Conservation (phyloP, 768 basidiomycete species). For the Hericium coralloides region DNA sequence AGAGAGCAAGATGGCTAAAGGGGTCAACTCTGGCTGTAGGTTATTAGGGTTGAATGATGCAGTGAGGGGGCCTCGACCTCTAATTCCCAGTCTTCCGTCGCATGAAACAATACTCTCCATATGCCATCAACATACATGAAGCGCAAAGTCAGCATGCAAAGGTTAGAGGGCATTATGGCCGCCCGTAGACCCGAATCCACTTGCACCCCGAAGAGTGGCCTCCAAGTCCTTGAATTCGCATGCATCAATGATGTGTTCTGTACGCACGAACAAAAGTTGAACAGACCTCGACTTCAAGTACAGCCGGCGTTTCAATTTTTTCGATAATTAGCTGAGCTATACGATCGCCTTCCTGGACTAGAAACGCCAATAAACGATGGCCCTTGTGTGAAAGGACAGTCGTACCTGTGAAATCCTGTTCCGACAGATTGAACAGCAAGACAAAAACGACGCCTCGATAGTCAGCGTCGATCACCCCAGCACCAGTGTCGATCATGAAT, state of each 20-base stretch:
- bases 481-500: constrained; percentile 96
- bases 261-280: background rate
- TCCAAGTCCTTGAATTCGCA: constrained; percentile 61
- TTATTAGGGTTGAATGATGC: no score
- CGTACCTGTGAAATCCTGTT: constrained; percentile 80
- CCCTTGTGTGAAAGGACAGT: background rate
- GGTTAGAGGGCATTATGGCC: constrained; percentile 51
- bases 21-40: no score
- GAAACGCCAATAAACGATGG: background rate
- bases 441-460: constrained; percentile 90
- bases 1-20: no score
- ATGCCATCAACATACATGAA: no score
- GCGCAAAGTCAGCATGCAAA: no score
- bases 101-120: no score
- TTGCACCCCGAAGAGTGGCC: constrained; percentile 72
- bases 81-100: no score
- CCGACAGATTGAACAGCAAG: constrained; percentile 86
- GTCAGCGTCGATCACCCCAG: constrained; percentile 95
- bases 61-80: no score
- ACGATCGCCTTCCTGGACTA: constrained; percentile 91
- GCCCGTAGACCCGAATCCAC: constrained; percentile 94
- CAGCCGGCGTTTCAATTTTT: constrained; percentile 76
- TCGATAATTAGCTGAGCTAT: constrained; percentile 94
- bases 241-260: background rate
- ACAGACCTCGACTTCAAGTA: constrained; percentile 78